Evolutionary conservation across 1,284 basidiomycete genomes (phyloP).

Genomic region (Pseudozyma thailandica): DNA sequence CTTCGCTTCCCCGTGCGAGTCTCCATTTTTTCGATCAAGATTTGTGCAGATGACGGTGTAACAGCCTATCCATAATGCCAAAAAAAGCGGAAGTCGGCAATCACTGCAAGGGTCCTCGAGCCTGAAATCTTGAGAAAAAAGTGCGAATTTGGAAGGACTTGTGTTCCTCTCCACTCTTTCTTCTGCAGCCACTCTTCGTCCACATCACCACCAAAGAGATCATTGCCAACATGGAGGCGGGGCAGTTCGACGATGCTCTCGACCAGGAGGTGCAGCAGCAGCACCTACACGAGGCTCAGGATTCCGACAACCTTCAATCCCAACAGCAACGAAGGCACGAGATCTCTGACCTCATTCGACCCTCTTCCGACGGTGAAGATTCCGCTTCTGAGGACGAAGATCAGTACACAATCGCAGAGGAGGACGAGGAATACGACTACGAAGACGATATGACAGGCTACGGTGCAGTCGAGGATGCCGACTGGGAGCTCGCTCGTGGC

Average conservation of each 20-base stretch:
- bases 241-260: constrained; percentile 45
- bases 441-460: constrained; percentile 34
- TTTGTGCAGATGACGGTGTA: background rate
- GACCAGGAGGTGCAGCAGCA: constrained; percentile 23
- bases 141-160: background rate
- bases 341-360: constrained; percentile 34
- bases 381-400: constrained; percentile 11
- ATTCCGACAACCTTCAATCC: constrained; percentile 22
- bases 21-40: background rate
- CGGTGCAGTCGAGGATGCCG: constrained; percentile 64
- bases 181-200: background rate
- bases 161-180: background rate
- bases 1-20: constrained; percentile 3
- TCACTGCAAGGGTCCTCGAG: constrained; percentile 24
- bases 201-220: background rate
- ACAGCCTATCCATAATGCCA: background rate
- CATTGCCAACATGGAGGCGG: constrained; percentile 24
- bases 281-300: constrained; percentile 19
- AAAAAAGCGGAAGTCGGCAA: constrained; percentile 17
- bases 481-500: constrained; percentile 65
- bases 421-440: constrained; percentile 44
- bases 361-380: constrained; percentile 37
- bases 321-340: constrained; percentile 37
- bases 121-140: constrained; percentile 11
- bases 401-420: too few relatives aligned